These are phyloP conservation scores for Solanum virginianum DNA, from an alignment of 257 asterid genomes.

Conservation along the genomic window DNA sequence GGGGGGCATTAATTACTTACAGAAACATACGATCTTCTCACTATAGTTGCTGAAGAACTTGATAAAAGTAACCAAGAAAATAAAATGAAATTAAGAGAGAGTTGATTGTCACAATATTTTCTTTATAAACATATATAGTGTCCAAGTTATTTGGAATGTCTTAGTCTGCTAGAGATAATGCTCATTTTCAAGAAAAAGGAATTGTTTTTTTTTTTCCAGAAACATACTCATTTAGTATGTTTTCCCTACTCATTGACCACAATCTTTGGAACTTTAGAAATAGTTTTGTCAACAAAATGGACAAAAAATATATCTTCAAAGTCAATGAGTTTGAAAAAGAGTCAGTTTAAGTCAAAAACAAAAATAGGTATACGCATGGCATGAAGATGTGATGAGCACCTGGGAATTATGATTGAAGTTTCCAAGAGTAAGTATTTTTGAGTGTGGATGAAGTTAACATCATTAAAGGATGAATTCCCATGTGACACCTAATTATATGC, in stretches of 20 bases:
- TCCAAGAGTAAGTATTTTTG: conserved; percentile 5
- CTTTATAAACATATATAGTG: neutral
- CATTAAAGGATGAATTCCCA: conserved; percentile 25
- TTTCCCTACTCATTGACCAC: neutral
- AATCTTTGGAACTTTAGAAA: conserved; percentile 3
- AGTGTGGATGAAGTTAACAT: conserved; percentile 39
- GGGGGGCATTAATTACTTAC: neutral
- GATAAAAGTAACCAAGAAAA: neutral
- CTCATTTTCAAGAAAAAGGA: neutral
- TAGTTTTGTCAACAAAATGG: neutral
- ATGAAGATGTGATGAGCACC: neutral
- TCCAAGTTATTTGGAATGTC: neutral
- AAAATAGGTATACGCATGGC: conserved; percentile 9
- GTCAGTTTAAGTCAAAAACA: neutral
- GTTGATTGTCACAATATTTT: neutral
- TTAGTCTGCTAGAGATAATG: neutral
- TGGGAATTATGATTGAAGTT: conserved; percentile 1
- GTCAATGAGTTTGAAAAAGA: neutral
- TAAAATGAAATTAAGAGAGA: neutral
- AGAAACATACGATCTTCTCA: neutral
- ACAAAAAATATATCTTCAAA: neutral
- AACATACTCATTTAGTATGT: conserved; percentile 5
- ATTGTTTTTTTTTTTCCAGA: neutral
- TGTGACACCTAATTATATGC: conserved; percentile 25
- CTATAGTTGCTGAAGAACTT: neutral